These are phyloP conservation scores for Aspergillus chevalieri DNA, from an alignment of 2,329 filamentous ascomycete genomes.

Conservation along the genomic window DNA sequence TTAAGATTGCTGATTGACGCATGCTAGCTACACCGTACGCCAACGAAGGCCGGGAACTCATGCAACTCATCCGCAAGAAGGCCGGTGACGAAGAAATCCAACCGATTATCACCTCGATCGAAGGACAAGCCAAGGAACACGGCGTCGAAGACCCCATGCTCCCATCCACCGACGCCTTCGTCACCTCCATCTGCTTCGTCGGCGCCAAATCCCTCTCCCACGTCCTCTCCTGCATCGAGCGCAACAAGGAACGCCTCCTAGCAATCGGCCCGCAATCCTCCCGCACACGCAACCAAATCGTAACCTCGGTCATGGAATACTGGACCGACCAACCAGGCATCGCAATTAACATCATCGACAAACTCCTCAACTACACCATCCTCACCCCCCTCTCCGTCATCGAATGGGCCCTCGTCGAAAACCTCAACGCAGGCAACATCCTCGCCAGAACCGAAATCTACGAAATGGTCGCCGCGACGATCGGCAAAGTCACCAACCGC, in stretches of 20 bases:
- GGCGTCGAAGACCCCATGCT: conserved; percentile 69
- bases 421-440: conserved; percentile 56
- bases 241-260: conserved; percentile 81
- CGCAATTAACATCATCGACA: conserved; percentile 88
- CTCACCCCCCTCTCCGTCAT: conserved; percentile 78
- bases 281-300: conserved; percentile 76
- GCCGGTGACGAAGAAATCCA: conserved; percentile 82
- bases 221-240: conserved; percentile 90
- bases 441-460: conserved; percentile 73
- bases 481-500: conserved; percentile 82
- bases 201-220: conserved; percentile 95
- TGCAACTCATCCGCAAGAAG: conserved; percentile 74
- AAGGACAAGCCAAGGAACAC: conserved; percentile 65
- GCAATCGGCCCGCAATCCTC: conserved; percentile 70
- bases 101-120: conserved; percentile 70
- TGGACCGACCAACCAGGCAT: conserved; percentile 91
- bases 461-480: conserved; percentile 83
- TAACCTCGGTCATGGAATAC: conserved; percentile 83
- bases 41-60: conserved; percentile 74
- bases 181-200: conserved; percentile 87
- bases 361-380: conserved; percentile 95
- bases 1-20: conserved; percentile 9
- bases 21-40: conserved; percentile 68
- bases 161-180: conserved; percentile 85
- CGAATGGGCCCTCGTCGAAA: conserved; percentile 77